Percentiles rank a stretch among this genome's conserved stretches.
These are phyloP conservation scores for Candida tropicalis DNA, from an alignment of 1,139 yeast genomes.

Conservation along the genomic window DNA sequence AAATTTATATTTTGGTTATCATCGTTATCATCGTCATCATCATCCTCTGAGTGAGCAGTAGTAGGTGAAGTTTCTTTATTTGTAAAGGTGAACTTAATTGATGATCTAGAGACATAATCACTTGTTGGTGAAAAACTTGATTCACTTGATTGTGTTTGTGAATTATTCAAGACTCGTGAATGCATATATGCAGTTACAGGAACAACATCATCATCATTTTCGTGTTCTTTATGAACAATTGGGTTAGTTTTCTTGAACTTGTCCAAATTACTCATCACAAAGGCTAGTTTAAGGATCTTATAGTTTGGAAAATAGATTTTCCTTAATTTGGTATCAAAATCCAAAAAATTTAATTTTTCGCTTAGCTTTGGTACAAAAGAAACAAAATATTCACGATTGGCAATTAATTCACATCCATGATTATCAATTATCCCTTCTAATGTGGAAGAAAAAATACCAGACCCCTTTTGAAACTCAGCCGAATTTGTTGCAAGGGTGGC, in stretches of 20 bases:
- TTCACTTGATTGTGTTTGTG: background rate
- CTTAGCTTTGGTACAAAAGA: constrained; percentile 21
- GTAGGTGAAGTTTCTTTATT: background rate
- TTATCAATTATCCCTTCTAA: constrained; percentile 15
- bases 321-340: constrained; percentile 12
- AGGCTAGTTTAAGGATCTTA: constrained; percentile 8
- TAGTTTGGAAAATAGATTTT: constrained; percentile 21
- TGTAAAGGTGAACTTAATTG: background rate
- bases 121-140: background rate
- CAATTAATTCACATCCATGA: constrained; percentile 12
- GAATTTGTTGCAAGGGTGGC: constrained; percentile 13
- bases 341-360: constrained; percentile 7
- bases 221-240: background rate
- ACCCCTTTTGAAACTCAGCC: constrained; percentile 15
- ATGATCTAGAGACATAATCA: background rate
- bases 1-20: too few relatives aligned
- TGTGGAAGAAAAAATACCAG: constrained; percentile 16
- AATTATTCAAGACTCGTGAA: too few relatives aligned
- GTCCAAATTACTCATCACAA: constrained; percentile 10
- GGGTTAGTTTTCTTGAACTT: constrained; percentile 9
- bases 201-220: background rate
- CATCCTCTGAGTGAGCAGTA: background rate
- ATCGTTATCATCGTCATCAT: background rate
- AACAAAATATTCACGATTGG: constrained; percentile 14
- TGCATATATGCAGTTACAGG: too few relatives aligned